Conservation (phyloP, 345 rosid genomes). For the Eucalyptus sp. region DNA sequence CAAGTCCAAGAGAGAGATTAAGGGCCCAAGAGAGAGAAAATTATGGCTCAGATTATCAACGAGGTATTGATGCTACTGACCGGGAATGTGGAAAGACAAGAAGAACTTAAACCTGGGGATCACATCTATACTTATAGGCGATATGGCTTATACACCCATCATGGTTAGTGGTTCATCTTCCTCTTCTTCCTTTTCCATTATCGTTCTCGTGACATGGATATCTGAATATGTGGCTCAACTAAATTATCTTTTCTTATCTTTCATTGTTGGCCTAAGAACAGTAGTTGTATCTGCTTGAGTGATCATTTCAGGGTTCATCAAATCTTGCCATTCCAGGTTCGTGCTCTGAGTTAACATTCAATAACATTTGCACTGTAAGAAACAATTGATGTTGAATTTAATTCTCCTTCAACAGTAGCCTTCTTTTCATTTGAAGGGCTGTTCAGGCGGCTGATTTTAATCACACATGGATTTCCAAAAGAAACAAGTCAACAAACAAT, state of each 20-base stretch:
- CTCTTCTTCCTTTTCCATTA: background rate
- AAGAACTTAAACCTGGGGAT: background rate
- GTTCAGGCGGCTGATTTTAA: background rate
- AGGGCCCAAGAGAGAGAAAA: background rate
- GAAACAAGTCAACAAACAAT: no score
- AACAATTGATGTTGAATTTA: background rate
- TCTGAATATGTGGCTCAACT: background rate
- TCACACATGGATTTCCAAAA: no score
- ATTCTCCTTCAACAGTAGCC: background rate
- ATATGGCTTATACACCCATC: background rate
- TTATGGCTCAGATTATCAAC: background rate
- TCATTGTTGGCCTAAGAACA: background rate
- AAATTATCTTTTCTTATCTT: background rate
- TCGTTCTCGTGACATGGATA: background rate
- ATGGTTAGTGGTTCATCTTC: background rate
- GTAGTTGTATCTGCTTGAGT: background rate
- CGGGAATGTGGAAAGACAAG: background rate
- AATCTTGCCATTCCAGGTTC: background rate
- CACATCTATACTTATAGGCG: background rate
- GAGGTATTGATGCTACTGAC: background rate
- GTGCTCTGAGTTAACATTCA: background rate
- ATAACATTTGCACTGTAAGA: background rate
- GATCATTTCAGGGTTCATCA: background rate
- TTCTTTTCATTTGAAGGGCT: background rate
- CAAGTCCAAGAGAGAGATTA: background rate